Conservation (phyloP, 179 eudicot species). For the Silene coronaria region DNA sequence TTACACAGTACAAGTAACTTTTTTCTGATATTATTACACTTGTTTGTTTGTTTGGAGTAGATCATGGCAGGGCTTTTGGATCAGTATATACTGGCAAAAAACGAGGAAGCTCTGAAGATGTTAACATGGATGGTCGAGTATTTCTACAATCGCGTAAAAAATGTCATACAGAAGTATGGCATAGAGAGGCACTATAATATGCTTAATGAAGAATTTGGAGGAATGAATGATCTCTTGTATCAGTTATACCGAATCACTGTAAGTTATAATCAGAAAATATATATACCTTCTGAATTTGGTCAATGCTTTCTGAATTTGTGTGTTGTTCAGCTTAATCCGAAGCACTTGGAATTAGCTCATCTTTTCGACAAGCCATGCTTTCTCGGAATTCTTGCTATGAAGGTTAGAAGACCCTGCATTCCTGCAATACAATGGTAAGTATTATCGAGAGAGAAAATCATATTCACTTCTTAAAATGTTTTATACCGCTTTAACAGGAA, state of each 20-base stretch:
- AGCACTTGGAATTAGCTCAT: slow-evolving; percentile 68
- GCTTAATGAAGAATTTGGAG: slow-evolving; percentile 82
- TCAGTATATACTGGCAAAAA: slow-evolving; percentile 49
- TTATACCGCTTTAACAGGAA: slow-evolving; percentile 36
- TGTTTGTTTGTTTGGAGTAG: slow-evolving; percentile 25
- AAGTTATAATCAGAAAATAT: slow-evolving; percentile 5
- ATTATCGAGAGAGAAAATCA: too few relatives aligned
- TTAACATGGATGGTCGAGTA: slow-evolving; percentile 68
- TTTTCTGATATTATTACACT: too few relatives aligned
- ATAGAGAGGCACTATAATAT: slow-evolving; percentile 53
- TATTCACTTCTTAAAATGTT: too few relatives aligned
- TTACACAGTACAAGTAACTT: background rate
- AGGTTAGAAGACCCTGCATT: slow-evolving; percentile 36
- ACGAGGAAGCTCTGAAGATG: slow-evolving; percentile 57
- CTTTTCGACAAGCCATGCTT: slow-evolving; percentile 94
- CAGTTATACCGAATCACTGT: slow-evolving; percentile 59
- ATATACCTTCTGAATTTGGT: background rate
- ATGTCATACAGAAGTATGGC: slow-evolving; percentile 49
- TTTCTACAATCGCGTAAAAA: slow-evolving; percentile 66
- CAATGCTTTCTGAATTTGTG: background rate
- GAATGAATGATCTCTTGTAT: slow-evolving; percentile 86
- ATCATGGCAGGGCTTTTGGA: slow-evolving; percentile 87
- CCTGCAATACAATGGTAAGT: too few relatives aligned
- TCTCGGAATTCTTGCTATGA: slow-evolving; percentile 66
- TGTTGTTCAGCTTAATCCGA: slow-evolving; percentile 44